phyloP scores from a whole-genome alignment of 345 rosid species.

The Pelargonium nanum region DNA sequence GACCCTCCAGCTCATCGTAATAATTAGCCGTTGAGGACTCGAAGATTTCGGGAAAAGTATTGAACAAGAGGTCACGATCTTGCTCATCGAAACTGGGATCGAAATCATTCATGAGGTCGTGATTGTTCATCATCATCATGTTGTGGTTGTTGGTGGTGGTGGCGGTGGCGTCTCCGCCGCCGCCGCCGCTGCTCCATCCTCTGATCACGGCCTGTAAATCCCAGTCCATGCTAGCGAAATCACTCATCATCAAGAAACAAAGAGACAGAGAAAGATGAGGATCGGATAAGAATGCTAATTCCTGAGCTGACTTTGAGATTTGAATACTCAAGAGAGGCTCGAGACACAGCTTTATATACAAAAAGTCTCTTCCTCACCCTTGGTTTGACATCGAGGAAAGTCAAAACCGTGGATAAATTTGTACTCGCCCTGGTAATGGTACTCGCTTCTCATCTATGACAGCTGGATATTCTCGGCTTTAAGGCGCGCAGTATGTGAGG shows the following conservation, averaged over 20 bases:
- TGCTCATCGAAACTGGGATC: background rate
- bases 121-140: background rate
- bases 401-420: background rate
- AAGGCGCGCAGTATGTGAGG: background rate
- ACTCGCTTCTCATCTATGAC: no score
- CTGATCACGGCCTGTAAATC: background rate
- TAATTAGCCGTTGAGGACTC: background rate
- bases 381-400: background rate
- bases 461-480: background rate
- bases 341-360: background rate
- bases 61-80: background rate
- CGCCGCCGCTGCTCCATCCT: background rate
- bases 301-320: background rate
- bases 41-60: background rate
- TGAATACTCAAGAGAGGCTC: background rate
- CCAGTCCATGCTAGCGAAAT: background rate
- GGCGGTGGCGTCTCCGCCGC: background rate
- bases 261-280: no score
- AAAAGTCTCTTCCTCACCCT: background rate
- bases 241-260: background rate
- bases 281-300: no score
- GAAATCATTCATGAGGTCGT: background rate
- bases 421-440: background rate
- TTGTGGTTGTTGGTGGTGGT: background rate
- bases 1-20: background rate